These are phyloP conservation scores for Castanopsis chinensis DNA, from an alignment of 306 rosid species.

Conservation along the genomic window DNA sequence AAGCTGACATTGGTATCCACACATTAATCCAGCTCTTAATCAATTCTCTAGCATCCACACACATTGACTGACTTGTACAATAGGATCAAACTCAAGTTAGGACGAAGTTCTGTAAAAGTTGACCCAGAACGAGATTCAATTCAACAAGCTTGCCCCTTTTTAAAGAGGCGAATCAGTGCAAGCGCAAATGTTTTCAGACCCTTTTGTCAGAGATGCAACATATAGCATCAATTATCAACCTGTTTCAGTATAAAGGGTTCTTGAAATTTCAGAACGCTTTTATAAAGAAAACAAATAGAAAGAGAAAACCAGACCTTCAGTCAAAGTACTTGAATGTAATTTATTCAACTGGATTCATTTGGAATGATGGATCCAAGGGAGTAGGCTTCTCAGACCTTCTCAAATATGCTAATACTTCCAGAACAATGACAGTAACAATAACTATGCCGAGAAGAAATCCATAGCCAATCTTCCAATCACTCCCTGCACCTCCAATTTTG, in stretches of 20 bases:
- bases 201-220: constrained; percentile 5
- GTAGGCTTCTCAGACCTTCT: constrained; percentile 55
- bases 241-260: constrained; percentile 26
- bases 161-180: neutral
- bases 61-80: neutral
- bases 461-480: constrained; percentile 76
- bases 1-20: constrained; percentile 23
- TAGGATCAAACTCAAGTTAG: constrained; percentile 2
- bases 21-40: constrained; percentile 22
- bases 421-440: constrained; percentile 55
- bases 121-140: neutral
- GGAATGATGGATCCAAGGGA: constrained; percentile 54
- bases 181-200: neutral
- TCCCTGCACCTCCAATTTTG: constrained; percentile 73
- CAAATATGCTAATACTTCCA: constrained; percentile 70
- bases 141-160: constrained; percentile 9
- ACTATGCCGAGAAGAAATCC: constrained; percentile 72
- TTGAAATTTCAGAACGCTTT: neutral
- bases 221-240: constrained; percentile 31
- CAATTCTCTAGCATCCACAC: constrained; percentile 3
- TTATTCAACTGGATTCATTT: constrained; percentile 45
- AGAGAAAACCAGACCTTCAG: constrained; percentile 27
- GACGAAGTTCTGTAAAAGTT: neutral
- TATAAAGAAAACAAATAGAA: neutral
- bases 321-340: constrained; percentile 18